These are phyloP conservation scores for Brasilioporus rufonigricans DNA, from an alignment of 768 basidiomycete genomes.

Conservation along the genomic window DNA sequence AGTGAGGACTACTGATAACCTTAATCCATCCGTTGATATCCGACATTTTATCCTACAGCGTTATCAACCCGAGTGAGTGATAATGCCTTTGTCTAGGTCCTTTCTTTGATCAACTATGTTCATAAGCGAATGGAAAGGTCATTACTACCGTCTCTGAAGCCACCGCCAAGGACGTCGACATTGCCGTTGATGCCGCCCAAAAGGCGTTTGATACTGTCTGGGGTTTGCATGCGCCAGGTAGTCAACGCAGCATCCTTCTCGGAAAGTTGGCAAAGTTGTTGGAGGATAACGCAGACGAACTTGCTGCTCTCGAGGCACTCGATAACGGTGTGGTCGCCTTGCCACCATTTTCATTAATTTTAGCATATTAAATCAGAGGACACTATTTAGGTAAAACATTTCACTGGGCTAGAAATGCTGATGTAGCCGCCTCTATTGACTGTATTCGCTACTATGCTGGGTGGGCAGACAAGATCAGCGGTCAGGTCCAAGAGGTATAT, in stretches of 20 bases:
- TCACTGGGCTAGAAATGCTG: conserved; percentile 43
- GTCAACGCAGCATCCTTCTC: conserved; percentile 53
- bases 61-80: conserved; percentile 53
- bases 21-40: neutral
- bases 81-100: neutral
- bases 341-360: neutral
- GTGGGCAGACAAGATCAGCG: conserved; percentile 84
- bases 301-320: conserved; percentile 72
- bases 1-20: conserved; percentile 44
- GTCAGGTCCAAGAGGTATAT: conserved; percentile 63
- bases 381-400: conserved; percentile 52
- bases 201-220: conserved; percentile 61
- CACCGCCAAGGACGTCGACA: conserved; percentile 69
- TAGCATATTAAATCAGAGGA: neutral
- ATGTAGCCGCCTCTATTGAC: conserved; percentile 38
- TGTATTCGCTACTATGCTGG: conserved; percentile 79
- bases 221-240: conserved; percentile 61
- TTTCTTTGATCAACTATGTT: neutral
- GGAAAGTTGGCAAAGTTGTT: conserved; percentile 63
- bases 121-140: conserved; percentile 59
- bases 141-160: conserved; percentile 56
- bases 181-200: conserved; percentile 67
- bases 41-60: conserved; percentile 32
- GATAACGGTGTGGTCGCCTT: conserved; percentile 49
- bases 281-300: conserved; percentile 56